A percentile compares a stretch with the other conserved stretches of the same genome.
phyloP scores from a whole-genome alignment of 805 yeast species.

The Candida dajiaensis region DNA sequence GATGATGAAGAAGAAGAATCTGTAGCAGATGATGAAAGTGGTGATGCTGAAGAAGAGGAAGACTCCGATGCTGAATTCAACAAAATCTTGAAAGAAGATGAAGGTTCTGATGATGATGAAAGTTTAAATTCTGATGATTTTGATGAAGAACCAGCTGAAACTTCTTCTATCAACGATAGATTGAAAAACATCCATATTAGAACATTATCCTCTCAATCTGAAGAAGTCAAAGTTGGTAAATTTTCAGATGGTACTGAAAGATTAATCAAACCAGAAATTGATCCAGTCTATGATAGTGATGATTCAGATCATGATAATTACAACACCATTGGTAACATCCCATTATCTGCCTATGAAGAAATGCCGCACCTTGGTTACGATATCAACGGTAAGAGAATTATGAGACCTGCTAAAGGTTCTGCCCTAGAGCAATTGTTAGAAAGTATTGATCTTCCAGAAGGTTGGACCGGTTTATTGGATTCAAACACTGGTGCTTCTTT shows the following conservation, averaged over 20 bases:
- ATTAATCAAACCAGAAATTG: slow-evolving; percentile 78
- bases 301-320: slow-evolving; percentile 77
- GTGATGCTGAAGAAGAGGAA: slow-evolving; percentile 26
- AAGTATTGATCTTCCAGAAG: slow-evolving; percentile 90
- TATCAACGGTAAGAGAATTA: slow-evolving; percentile 94
- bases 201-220: slow-evolving; percentile 38
- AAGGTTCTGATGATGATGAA: slow-evolving; percentile 32
- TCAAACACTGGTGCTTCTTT: slow-evolving; percentile 80
- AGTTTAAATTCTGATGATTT: slow-evolving; percentile 37
- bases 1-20: slow-evolving; percentile 13
- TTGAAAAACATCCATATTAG: slow-evolving; percentile 51
- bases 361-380: slow-evolving; percentile 97
- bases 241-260: slow-evolving; percentile 80
- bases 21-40: slow-evolving; percentile 11
- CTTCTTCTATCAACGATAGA: slow-evolving; percentile 45
- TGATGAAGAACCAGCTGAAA: slow-evolving; percentile 50
- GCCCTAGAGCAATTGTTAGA: slow-evolving; percentile 90
- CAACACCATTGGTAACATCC: slow-evolving; percentile 92
- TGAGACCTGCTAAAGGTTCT: slow-evolving; percentile 97
- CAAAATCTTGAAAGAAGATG: slow-evolving; percentile 45
- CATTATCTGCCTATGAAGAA: slow-evolving; percentile 89
- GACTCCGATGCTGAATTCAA: slow-evolving; percentile 64
- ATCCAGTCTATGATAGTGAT: slow-evolving; percentile 92
- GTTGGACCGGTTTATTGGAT: slow-evolving; percentile 97
- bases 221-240: slow-evolving; percentile 36